Conservation (phyloP, 1,139 yeast genomes). For the Fermentozyma sake region DNA sequence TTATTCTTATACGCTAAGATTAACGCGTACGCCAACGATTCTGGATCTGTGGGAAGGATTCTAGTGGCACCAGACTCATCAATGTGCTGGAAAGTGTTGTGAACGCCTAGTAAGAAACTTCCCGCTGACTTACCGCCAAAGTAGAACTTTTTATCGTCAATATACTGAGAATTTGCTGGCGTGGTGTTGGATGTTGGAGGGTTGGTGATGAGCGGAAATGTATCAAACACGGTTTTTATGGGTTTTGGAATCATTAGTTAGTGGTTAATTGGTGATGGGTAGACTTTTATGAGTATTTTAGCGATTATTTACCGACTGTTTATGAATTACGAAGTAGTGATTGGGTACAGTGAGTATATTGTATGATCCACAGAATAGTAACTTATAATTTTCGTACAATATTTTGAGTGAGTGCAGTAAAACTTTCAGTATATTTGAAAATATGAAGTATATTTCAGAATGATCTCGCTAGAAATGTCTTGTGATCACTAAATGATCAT, state of each 20-base stretch:
- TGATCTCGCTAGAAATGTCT: no score
- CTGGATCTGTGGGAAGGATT: slow-evolving; percentile 42
- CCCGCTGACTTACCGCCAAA: slow-evolving; percentile 7
- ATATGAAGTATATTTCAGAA: no score
- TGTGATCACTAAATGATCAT: no score
- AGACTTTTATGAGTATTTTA: no score
- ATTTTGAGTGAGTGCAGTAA: no score
- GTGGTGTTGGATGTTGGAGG: slow-evolving; percentile 24
- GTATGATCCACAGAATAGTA: no score
- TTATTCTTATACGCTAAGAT: slow-evolving; percentile 30
- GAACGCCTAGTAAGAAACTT: slow-evolving; percentile 38
- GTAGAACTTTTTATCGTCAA: slow-evolving; percentile 10
- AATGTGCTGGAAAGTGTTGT: slow-evolving; percentile 27
- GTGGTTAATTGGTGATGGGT: background rate
- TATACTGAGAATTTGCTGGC: slow-evolving; percentile 9
- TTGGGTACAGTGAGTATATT: no score
- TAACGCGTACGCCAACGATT: slow-evolving; percentile 33
- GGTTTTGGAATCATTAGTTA: slow-evolving; percentile 32
- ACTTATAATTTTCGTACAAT: no score
- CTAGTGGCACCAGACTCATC: no score
- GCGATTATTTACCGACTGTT: no score
- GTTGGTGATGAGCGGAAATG: slow-evolving; percentile 42
- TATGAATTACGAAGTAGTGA: no score
- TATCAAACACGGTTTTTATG: slow-evolving; percentile 41
- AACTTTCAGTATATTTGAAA: no score